These are phyloP conservation scores for Binderoboletus segoi DNA, from an alignment of 1,284 basidiomycete species.

Conservation along the genomic window DNA sequence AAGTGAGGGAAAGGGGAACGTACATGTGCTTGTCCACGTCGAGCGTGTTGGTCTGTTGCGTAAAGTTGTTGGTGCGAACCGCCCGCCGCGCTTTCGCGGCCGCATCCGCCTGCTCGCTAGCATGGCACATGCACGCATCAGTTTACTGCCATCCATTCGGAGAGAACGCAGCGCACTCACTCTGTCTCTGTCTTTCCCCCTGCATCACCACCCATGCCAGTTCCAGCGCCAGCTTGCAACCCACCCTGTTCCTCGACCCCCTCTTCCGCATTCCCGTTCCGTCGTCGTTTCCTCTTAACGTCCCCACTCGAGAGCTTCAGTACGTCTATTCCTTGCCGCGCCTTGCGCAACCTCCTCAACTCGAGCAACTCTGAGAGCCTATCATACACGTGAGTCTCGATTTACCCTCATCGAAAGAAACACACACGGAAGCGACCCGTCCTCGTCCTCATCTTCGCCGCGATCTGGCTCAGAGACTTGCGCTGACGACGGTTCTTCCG, in stretches of 20 bases:
- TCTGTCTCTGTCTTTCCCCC: constrained; percentile 37
- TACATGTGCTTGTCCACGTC: constrained; percentile 99
- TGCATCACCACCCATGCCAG: neutral
- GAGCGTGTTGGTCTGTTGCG: constrained; percentile 92
- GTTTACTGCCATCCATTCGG: no score
- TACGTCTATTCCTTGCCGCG: constrained; percentile 84
- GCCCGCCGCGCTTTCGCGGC: constrained; percentile 73
- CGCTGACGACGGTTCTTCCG: constrained; percentile 21
- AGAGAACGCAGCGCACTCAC: constrained; percentile 52
- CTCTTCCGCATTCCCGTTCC: constrained; percentile 46
- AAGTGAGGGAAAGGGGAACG: constrained; percentile 27
- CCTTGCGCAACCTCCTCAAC: constrained; percentile 75
- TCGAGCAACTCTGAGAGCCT: constrained; percentile 86
- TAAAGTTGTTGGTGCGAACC: constrained; percentile 91
- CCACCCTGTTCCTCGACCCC: constrained; percentile 55
- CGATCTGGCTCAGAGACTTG: constrained; percentile 16
- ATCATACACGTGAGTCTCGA: no score
- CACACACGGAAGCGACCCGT: constrained; percentile 30
- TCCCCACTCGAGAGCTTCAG: constrained; percentile 86
- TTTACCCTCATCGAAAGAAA: neutral
- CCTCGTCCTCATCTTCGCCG: constrained; percentile 21
- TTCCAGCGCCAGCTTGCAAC: constrained; percentile 47
- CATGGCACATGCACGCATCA: neutral
- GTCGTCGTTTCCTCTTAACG: constrained; percentile 68
- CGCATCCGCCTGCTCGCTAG: constrained; percentile 62